phyloP scores from a whole-genome alignment of 331 rosid genomes.

The Spiraea crenata region DNA sequence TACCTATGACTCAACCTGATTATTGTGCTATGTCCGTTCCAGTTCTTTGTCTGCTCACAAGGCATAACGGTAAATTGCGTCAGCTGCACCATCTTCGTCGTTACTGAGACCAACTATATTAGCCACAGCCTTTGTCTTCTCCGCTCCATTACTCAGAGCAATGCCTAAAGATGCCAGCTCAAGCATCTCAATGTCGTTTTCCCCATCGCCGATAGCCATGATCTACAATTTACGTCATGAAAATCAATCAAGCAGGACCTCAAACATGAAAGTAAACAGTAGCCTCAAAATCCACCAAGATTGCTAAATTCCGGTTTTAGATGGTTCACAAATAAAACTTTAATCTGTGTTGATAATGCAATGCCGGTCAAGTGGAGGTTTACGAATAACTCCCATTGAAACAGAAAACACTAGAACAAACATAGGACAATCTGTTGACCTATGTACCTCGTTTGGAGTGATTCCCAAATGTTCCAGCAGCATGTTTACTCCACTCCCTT shows the following conservation, averaged over 20 bases:
- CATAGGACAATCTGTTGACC: background rate
- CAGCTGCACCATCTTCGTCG: conserved; percentile 88
- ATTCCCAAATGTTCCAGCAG: conserved; percentile 82
- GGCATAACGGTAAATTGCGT: conserved; percentile 81
- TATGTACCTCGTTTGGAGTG: conserved; percentile 66
- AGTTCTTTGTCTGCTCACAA: conserved; percentile 42
- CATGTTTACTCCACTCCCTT: conserved; percentile 78
- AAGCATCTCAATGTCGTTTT: conserved; percentile 89
- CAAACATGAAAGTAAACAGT: conserved; percentile 3
- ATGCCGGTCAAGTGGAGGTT: background rate
- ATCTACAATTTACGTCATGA: conserved; percentile 40
- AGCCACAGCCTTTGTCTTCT: conserved; percentile 79
- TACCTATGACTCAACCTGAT: background rate
- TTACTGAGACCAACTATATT: conserved; percentile 75
- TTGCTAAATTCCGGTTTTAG: background rate
- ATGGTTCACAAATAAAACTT: background rate
- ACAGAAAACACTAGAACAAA: background rate
- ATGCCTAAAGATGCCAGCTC: conserved; percentile 82
- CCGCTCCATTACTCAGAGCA: conserved; percentile 78
- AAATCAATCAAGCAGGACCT: conserved; percentile 9
- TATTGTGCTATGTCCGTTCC: background rate
- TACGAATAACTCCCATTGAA: background rate
- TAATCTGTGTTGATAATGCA: background rate
- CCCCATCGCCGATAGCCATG: conserved; percentile 99
- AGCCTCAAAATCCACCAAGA: background rate